Conservation (phyloP, 164 flowering plant genomes). For the Berberis vulgaris region DNA sequence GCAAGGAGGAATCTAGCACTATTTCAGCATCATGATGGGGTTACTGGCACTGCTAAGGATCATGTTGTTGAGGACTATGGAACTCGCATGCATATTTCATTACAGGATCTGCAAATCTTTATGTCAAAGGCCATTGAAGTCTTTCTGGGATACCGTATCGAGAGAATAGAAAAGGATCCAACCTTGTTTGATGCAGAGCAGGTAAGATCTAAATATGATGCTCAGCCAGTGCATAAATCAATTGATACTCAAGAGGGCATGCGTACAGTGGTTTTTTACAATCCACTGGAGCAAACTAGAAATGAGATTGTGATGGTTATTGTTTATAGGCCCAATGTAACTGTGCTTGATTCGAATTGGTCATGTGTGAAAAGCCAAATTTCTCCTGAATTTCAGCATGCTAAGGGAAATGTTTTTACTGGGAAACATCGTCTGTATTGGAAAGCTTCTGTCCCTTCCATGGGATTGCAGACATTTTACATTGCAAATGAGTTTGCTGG, state of each 20-base stretch:
- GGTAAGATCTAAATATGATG: conserved; percentile 76
- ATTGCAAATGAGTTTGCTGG: conserved; percentile 64
- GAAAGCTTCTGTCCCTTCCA: conserved; percentile 76
- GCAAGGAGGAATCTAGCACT: conserved; percentile 95
- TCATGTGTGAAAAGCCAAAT: conserved; percentile 81
- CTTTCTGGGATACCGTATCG: conserved; percentile 66
- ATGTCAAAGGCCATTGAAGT: conserved; percentile 92
- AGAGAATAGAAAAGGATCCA: conserved; percentile 55
- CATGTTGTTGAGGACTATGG: conserved; percentile 96
- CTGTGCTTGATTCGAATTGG: conserved; percentile 82
- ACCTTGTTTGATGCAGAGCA: conserved; percentile 71
- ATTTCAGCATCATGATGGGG: conserved; percentile 99
- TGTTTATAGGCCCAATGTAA: conserved; percentile 61
- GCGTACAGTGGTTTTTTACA: conserved; percentile 65
- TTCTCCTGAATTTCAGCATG: conserved; percentile 82
- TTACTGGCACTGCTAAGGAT: conserved; percentile 95
- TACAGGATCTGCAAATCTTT: conserved; percentile 84
- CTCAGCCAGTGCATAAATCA: conserved; percentile 58
- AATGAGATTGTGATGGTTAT: conserved; percentile 82
- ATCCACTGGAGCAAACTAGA: conserved; percentile 84
- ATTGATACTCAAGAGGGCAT: conserved; percentile 55
- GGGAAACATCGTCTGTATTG: conserved; percentile 87
- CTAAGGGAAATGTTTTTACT: conserved; percentile 45
- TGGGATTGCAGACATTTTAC: conserved; percentile 86
- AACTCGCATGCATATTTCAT: conserved; percentile 77